phyloP scores from a whole-genome alignment of 345 rosid species.

The Gossypium anomalum region DNA sequence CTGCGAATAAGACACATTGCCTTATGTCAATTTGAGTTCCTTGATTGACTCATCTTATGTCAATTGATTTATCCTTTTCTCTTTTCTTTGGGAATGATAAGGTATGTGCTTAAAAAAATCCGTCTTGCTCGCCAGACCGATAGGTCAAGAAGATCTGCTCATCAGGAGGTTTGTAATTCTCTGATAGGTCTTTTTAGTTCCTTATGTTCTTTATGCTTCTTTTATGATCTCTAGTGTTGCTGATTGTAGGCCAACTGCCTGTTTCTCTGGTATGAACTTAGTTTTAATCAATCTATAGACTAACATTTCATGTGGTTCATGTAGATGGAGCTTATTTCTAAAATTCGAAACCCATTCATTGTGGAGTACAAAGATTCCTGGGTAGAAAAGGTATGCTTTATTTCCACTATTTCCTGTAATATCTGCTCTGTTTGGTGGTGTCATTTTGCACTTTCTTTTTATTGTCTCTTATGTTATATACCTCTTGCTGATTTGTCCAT shows the following conservation, averaged over 20 bases:
- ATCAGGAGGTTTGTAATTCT: conserved; percentile 75
- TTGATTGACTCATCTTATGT: conserved; percentile 7
- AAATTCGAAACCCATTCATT: conserved; percentile 77
- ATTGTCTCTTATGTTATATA: neutral
- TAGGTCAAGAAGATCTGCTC: conserved; percentile 95
- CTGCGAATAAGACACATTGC: neutral
- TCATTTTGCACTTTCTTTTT: neutral
- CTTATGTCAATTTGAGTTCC: neutral
- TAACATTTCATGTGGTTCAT: conserved; percentile 21
- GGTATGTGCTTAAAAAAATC: conserved; percentile 97
- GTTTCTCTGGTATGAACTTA: conserved; percentile 9
- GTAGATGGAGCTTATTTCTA: conserved; percentile 97
- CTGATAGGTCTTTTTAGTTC: neutral
- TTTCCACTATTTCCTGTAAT: neutral
- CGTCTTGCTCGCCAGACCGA: conserved; percentile 99
- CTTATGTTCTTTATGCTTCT: neutral
- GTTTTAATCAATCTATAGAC: neutral
- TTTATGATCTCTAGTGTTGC: neutral
- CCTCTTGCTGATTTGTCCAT: neutral
- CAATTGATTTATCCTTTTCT: neutral
- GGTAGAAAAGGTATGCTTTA: conserved; percentile 85
- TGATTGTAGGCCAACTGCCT: conserved; percentile 2
- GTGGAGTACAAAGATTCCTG: conserved; percentile 99
- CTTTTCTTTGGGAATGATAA: conserved; percentile 29
- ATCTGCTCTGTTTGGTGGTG: neutral